These are phyloP conservation scores for Allium fistulosum DNA, from an alignment of 106 monocot genomes.

Conservation along the genomic window DNA sequence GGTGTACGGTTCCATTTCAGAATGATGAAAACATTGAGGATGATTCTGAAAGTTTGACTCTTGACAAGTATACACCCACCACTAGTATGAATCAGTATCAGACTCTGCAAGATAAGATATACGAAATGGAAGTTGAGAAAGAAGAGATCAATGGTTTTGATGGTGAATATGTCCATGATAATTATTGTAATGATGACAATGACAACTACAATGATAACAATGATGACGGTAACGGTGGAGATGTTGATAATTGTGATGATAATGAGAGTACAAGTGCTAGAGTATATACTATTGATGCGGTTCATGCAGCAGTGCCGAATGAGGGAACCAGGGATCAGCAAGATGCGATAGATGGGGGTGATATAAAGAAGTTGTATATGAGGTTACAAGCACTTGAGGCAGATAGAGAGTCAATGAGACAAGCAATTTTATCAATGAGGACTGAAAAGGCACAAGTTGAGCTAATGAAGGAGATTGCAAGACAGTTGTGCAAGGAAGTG, in stretches of 20 bases:
- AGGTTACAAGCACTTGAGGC: constrained; percentile 56
- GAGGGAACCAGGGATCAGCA: neutral
- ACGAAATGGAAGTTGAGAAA: neutral
- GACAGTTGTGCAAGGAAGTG: constrained; percentile 33
- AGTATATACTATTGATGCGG: constrained; percentile 42
- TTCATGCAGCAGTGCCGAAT: constrained; percentile 16
- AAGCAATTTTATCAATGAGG: constrained; percentile 40
- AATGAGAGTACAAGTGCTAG: constrained; percentile 15
- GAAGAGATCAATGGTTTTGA: neutral
- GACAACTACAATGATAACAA: neutral
- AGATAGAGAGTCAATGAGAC: constrained; percentile 60
- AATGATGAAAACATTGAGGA: neutral
- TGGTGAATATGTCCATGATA: neutral
- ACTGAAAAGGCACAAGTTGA: constrained; percentile 48
- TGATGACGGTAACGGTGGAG: neutral
- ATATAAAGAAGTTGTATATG: constrained; percentile 48
- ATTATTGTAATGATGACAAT: neutral
- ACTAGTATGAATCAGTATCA: neutral
- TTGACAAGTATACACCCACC: constrained; percentile 3
- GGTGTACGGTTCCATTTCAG: neutral
- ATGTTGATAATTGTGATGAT: neutral
- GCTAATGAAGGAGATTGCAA: constrained; percentile 45
- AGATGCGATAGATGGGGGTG: constrained; percentile 10
- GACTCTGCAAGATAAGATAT: neutral
- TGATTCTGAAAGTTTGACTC: neutral